Percentiles rank a stretch among this genome's conserved stretches.
These are phyloP conservation scores for Wallacemonas rigidus DNA, from an alignment of 208 protist genomes.

Conservation along the genomic window DNA sequence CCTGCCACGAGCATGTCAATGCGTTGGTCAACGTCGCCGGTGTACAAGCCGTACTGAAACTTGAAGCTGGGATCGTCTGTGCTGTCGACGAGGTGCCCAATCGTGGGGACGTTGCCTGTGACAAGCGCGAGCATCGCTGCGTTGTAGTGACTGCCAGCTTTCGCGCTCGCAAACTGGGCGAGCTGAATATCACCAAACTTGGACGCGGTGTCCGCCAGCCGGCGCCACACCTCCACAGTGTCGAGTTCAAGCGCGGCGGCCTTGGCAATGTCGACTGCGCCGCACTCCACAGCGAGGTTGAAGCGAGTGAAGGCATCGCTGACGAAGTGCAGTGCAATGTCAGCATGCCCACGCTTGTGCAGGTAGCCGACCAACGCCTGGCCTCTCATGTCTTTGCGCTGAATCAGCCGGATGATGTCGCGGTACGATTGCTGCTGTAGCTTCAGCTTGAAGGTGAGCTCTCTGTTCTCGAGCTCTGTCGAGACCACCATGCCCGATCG, in stretches of 20 bases:
- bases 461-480: conserved; percentile 92
- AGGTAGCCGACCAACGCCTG: conserved; percentile 98
- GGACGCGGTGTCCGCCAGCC: conserved; percentile 93
- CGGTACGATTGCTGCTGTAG: conserved; percentile 92
- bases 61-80: conserved; percentile 87
- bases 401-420: conserved; percentile 95
- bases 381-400: conserved; percentile 90
- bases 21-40: conserved; percentile 89
- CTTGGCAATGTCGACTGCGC: conserved; percentile 95
- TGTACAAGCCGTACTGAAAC: conserved; percentile 95
- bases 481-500: conserved; percentile 87
- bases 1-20: conserved; percentile 77
- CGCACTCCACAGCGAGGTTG: conserved; percentile 98
- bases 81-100: conserved; percentile 93
- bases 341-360: conserved; percentile 97
- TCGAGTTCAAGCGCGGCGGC: conserved; percentile 92
- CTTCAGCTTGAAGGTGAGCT: conserved; percentile 97
- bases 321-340: conserved; percentile 98
- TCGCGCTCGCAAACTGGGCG: conserved; percentile 95
- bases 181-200: conserved; percentile 95
- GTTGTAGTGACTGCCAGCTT: conserved; percentile 92
- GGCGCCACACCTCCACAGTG: conserved; percentile 89
- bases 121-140: conserved; percentile 96
- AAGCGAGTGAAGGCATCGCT: conserved; percentile 96
- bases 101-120: conserved; percentile 95